Conservation (phyloP, 768 basidiomycete species). For the Leucocoprinus sp. region DNA sequence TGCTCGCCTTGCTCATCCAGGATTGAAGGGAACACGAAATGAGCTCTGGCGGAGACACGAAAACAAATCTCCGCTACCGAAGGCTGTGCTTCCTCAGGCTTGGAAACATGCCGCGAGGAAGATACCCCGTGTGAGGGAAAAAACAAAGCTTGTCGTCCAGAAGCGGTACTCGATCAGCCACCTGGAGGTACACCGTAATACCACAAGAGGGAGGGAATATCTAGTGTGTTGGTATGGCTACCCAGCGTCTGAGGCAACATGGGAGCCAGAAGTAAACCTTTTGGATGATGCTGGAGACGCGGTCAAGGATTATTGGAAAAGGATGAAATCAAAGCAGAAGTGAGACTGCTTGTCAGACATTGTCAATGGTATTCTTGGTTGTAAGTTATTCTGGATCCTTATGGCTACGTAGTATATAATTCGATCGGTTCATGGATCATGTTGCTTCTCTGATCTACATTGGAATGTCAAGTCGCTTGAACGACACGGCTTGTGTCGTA, state of each 20-base stretch:
- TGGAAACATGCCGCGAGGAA: slow-evolving; percentile 42
- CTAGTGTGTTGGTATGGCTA: slow-evolving; percentile 53
- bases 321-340: background rate
- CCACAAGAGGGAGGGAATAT: slow-evolving; percentile 32
- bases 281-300: slow-evolving; percentile 39
- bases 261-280: slow-evolving; percentile 45
- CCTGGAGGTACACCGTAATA: slow-evolving; percentile 30
- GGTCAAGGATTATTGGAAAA: slow-evolving; percentile 33
- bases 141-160: slow-evolving; percentile 27
- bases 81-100: slow-evolving; percentile 39
- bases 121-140: slow-evolving; percentile 33
- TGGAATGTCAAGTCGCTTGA: too few species aligned
- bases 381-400: too few species aligned
- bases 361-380: background rate
- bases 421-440: too few species aligned
- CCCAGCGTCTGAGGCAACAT: slow-evolving; percentile 39
- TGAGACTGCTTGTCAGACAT: background rate
- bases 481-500: background rate
- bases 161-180: slow-evolving; percentile 34
- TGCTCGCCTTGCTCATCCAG: slow-evolving; percentile 46
- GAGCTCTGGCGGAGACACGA: slow-evolving; percentile 32
- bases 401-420: too few species aligned
- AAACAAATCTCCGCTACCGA: slow-evolving; percentile 17
- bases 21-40: slow-evolving; percentile 33
- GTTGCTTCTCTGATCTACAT: too few species aligned